Evolutionary conservation across 2,329 filamentous ascomycete genomes (phyloP).

Genomic region (Trichoderma sp.): DNA sequence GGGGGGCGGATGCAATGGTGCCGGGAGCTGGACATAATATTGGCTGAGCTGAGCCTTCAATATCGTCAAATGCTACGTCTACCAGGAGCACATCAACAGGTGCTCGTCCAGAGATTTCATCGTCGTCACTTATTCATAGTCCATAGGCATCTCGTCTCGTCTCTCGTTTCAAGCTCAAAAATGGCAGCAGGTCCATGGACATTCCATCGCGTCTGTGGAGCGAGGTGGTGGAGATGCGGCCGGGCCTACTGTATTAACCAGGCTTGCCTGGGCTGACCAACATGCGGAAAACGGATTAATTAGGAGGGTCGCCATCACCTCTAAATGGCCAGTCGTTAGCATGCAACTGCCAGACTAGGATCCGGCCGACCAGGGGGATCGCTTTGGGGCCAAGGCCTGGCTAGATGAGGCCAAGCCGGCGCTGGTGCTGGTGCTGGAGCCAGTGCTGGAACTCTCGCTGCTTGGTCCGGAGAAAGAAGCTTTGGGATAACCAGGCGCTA

Average conservation of each 20-base stretch:
- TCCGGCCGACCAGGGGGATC: background rate
- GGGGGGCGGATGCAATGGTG: background rate
- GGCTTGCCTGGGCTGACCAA: constrained; percentile 7
- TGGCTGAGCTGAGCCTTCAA: background rate
- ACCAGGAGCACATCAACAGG: background rate
- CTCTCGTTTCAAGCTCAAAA: background rate
- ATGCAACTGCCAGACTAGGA: constrained; percentile 16
- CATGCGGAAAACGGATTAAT: background rate
- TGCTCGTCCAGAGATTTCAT: background rate
- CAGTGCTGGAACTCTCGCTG: background rate
- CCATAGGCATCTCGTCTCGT: background rate
- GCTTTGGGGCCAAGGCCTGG: background rate
- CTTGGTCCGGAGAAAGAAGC: background rate
- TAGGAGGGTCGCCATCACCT: constrained; percentile 9
- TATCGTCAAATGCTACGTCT: background rate
- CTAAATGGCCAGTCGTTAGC: constrained; percentile 3
- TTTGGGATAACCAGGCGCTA: background rate
- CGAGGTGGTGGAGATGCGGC: background rate
- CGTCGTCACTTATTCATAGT: background rate
- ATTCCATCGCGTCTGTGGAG: constrained; percentile 7
- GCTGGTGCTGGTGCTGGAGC: background rate
- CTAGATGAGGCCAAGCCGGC: background rate
- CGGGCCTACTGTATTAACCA: constrained; percentile 4
- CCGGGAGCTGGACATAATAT: background rate
- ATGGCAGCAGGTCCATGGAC: background rate